Percentiles rank a stretch among this genome's conserved stretches.
phyloP scores from a whole-genome alignment of 208 protist species.

The Trypanosoma boissoni region DNA sequence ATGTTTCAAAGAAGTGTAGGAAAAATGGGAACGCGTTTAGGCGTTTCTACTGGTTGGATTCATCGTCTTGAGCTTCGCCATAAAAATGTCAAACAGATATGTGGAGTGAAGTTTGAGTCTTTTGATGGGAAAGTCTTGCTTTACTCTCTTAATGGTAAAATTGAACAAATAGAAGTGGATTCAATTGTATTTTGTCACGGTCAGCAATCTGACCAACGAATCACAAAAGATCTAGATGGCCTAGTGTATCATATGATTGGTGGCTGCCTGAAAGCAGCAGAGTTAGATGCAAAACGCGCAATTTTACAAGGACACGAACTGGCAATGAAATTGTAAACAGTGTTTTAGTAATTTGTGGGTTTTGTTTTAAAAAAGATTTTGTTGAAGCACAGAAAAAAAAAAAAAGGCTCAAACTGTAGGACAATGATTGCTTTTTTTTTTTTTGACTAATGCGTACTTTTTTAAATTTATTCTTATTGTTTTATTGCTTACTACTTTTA shows the following conservation, averaged over 20 bases:
- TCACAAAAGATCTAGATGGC: constrained; percentile 20
- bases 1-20: constrained; percentile 80
- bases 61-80: constrained; percentile 82
- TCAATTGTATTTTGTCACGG: constrained; percentile 88
- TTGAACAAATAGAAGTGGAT: constrained; percentile 54
- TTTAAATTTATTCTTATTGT: not conserved
- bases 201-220: constrained; percentile 61
- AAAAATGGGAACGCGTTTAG: constrained; percentile 76
- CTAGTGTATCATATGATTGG: constrained; percentile 20
- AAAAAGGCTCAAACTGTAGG: not conserved
- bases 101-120: constrained; percentile 69
- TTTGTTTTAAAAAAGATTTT: constrained; percentile 6
- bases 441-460: not conserved
- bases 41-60: constrained; percentile 91
- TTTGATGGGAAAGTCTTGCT: constrained; percentile 76
- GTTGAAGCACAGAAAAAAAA: not conserved
- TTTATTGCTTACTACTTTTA: constrained; percentile 9
- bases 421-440: constrained; percentile 7
- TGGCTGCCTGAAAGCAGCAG: constrained; percentile 18
- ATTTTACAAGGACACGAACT: constrained; percentile 25
- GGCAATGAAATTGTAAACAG: constrained; percentile 6
- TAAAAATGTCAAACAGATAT: constrained; percentile 65
- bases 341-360: constrained; percentile 7
- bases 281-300: constrained; percentile 25
- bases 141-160: constrained; percentile 39